Percentiles rank a stretch among this genome's conserved stretches.
These are phyloP conservation scores for Calocybe cyanea DNA, from an alignment of 768 basidiomycete genomes.

Conservation along the genomic window DNA sequence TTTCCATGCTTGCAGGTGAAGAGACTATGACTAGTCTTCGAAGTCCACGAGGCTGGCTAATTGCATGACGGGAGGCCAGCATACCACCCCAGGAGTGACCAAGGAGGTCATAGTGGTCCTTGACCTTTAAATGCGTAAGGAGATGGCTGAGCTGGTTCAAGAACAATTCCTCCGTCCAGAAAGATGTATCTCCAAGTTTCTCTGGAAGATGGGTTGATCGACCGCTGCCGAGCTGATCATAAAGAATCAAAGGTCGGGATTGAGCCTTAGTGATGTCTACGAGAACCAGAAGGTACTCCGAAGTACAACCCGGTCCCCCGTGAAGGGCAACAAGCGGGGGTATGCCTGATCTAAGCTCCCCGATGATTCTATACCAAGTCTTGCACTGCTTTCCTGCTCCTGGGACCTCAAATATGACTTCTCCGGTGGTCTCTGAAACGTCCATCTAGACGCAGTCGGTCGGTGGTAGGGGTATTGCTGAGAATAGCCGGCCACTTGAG, in stretches of 20 bases:
- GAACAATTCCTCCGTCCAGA: slow-evolving; percentile 36
- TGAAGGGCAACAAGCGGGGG: slow-evolving; percentile 36
- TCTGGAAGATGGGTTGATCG: slow-evolving; percentile 34
- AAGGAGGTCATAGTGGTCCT: slow-evolving; percentile 35
- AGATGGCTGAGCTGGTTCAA: slow-evolving; percentile 30
- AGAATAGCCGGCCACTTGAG: too few relatives aligned
- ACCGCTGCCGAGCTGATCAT: slow-evolving; percentile 47
- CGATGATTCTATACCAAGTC: slow-evolving; percentile 8
- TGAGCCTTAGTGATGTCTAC: slow-evolving; percentile 24
- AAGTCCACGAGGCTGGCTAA: slow-evolving; percentile 34
- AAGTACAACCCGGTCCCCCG: slow-evolving; percentile 31
- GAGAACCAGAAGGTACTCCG: slow-evolving; percentile 34
- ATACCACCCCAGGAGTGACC: slow-evolving; percentile 61
- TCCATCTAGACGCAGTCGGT: too few relatives aligned
- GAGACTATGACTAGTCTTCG: slow-evolving; percentile 28
- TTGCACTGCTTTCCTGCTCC: neutral
- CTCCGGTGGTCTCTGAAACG: too few relatives aligned
- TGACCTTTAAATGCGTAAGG: slow-evolving; percentile 35
- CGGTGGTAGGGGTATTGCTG: too few relatives aligned
- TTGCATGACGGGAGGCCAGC: slow-evolving; percentile 37
- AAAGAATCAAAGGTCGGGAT: slow-evolving; percentile 39
- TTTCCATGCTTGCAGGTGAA: slow-evolving; percentile 23
- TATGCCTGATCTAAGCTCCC: slow-evolving; percentile 2
- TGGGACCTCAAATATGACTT: too few relatives aligned
- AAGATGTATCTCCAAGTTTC: slow-evolving; percentile 34